Base-by-base conservation (phyloP, 306 rosid genomes). In the Lathyrus oleraceus region DNA sequence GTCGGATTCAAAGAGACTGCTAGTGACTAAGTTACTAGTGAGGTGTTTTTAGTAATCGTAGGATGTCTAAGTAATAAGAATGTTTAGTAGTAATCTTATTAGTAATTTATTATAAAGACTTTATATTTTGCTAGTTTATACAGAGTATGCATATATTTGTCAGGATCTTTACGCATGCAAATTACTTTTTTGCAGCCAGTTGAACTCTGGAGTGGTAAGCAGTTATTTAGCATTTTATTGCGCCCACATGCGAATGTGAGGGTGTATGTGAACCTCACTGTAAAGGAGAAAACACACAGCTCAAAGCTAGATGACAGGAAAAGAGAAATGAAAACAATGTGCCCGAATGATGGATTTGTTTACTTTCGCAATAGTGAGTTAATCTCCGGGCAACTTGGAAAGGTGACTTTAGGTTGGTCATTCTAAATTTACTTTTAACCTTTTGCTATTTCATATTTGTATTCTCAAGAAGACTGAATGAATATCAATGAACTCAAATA, bases 131-230 rank as follows among this genome's bases (percentile, higher is more conserved):
- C 39, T 35, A 35, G 8, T 35, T 35, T 35, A 35, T 35, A 35
- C 10, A 35, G 39, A 35, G 39, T 35, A 25, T 25, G 28, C 28
- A 6, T 75, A 36, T 49, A 52, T 60, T 63, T 72, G 49, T 71
- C 38, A 44, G 23, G 17, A 16, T 56, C 19, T 56, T 56, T 27
- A 56, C 10, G 10, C 30, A 16, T 63, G 65, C 47, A 39, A 39
- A 64, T 77, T 72, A 6, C 19, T 72, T 78, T 45, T 68, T 78
- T 86, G 82, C 87, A 93, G 98, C 98, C 98, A 15, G 80, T 90
- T 54, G 98, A 93, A 81, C 94, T 93, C 35, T 93, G 98, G 98
- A 93, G 97, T 52, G 98, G 98, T 42, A 93, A 93, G 75, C 98
- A 93, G 75, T 79, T 93, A 83, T 93, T 87, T 81, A 90, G 88